Percentiles rank a stretch among this genome's conserved stretches.
phyloP scores from a whole-genome alignment of 305 asterid genomes.

The Fraxinus xanthoxyloides region DNA sequence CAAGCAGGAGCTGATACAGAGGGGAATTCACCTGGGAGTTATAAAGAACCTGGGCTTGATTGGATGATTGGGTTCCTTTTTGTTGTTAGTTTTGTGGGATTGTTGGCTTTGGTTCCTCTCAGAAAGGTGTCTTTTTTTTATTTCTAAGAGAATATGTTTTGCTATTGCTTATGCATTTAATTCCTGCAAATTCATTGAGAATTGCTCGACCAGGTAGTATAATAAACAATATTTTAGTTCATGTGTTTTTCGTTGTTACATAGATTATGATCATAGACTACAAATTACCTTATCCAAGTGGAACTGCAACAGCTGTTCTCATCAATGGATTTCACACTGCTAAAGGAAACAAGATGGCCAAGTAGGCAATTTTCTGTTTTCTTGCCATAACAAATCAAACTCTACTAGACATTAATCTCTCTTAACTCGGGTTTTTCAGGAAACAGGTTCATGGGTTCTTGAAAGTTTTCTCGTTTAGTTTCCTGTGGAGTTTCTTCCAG shows the following conservation, averaged over 20 bases:
- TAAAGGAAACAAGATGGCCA: slow-evolving; percentile 69
- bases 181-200: background rate
- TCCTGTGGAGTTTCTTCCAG: slow-evolving; percentile 62
- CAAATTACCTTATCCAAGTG: slow-evolving; percentile 78
- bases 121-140: slow-evolving; percentile 29
- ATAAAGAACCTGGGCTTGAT: slow-evolving; percentile 21
- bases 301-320: slow-evolving; percentile 90
- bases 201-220: background rate
- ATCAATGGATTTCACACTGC: slow-evolving; percentile 85
- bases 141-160: background rate
- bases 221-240: background rate
- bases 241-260: background rate
- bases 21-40: slow-evolving; percentile 8
- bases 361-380: slow-evolving; percentile 34
- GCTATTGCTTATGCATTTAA: background rate
- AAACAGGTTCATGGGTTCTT: slow-evolving; percentile 52
- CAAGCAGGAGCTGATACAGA: slow-evolving; percentile 11
- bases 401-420: background rate
- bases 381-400: background rate
- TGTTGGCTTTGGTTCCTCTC: slow-evolving; percentile 45
- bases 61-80: slow-evolving; percentile 52
- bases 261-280: slow-evolving; percentile 83
- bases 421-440: slow-evolving; percentile 27
- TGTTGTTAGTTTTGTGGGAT: slow-evolving; percentile 43
- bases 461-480: slow-evolving; percentile 55